phyloP scores from a whole-genome alignment of 495 filamentous ascomycete genomes.

The Clohesyomyces aquaticus region DNA sequence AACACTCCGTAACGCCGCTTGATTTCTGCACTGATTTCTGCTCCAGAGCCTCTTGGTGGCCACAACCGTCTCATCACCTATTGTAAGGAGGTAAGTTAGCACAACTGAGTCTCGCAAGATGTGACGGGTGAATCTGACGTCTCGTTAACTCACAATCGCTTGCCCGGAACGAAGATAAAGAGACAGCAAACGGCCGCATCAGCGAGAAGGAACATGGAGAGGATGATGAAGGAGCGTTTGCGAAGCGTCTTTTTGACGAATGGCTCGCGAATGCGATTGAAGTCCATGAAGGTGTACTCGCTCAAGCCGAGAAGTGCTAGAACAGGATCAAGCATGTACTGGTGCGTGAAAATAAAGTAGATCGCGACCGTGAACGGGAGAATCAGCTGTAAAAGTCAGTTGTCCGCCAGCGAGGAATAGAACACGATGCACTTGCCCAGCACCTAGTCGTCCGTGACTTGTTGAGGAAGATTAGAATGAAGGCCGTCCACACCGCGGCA shows the following conservation, averaged over 20 bases:
- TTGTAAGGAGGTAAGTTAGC: no score
- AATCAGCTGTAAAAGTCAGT: conserved; percentile 66
- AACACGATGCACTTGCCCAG: conserved; percentile 68
- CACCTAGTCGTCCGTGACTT: conserved; percentile 71
- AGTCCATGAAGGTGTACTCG: conserved; percentile 93
- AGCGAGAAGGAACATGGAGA: conserved; percentile 70
- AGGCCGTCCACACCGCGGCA: conserved; percentile 90
- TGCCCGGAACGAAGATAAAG: conserved; percentile 93
- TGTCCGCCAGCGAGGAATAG: background rate
- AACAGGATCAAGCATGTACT: conserved; percentile 91
- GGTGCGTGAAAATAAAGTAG: conserved; percentile 85
- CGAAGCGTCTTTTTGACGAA: conserved; percentile 83
- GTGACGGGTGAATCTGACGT: no score
- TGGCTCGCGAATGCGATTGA: conserved; percentile 80
- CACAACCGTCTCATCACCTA: no score
- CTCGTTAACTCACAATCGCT: conserved; percentile 61
- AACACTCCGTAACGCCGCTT: no score
- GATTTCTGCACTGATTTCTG: no score
- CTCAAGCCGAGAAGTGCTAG: conserved; percentile 86
- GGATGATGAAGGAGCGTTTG: conserved; percentile 77
- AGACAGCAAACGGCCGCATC: conserved; percentile 76
- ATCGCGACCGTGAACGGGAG: conserved; percentile 90
- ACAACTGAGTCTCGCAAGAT: no score
- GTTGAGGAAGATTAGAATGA: conserved; percentile 88
- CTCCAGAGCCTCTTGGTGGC: no score